Percentiles rank a stretch among this genome's conserved stretches.
Conservation (phyloP, 306 rosid species). For the Pterocarpus santalinus region DNA sequence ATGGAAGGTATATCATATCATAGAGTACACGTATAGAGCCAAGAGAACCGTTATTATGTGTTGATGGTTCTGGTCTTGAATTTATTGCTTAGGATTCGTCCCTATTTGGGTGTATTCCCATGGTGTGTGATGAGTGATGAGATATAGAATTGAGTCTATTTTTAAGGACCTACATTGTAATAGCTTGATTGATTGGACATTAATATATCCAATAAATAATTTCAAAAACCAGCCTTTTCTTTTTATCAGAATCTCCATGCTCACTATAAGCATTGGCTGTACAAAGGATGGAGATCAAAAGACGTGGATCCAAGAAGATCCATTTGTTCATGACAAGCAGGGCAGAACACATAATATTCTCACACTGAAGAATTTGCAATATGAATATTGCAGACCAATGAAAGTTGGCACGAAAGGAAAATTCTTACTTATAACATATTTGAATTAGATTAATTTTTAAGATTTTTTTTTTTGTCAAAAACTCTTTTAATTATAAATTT, state of each 20-base stretch:
- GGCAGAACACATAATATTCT: background rate
- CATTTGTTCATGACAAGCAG: background rate
- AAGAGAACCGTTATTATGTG: slow-evolving; percentile 38
- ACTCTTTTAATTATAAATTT: too few relatives aligned
- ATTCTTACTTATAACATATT: too few relatives aligned
- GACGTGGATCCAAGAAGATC: background rate
- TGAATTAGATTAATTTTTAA: too few relatives aligned
- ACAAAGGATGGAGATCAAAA: too few relatives aligned
- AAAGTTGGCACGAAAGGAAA: background rate
- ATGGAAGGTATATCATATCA: background rate
- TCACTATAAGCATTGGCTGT: too few relatives aligned
- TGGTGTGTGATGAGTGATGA: slow-evolving; percentile 55
- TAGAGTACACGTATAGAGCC: slow-evolving; percentile 40
- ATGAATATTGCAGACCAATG: background rate
- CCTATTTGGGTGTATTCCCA: slow-evolving; percentile 57
- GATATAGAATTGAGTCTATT: slow-evolving; percentile 47
- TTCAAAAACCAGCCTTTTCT: background rate
- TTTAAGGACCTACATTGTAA: slow-evolving; percentile 48
- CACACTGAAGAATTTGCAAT: background rate
- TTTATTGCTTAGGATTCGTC: slow-evolving; percentile 54
- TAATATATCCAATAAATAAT: slow-evolving; percentile 17
- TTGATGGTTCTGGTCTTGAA: slow-evolving; percentile 38
- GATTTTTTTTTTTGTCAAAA: too few relatives aligned
- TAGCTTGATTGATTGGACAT: slow-evolving; percentile 34
- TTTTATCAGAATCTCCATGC: too few relatives aligned